Evolutionary conservation across 2,329 filamentous ascomycete species (phyloP).

Genomic region (Incumbomyces delicatus): DNA sequence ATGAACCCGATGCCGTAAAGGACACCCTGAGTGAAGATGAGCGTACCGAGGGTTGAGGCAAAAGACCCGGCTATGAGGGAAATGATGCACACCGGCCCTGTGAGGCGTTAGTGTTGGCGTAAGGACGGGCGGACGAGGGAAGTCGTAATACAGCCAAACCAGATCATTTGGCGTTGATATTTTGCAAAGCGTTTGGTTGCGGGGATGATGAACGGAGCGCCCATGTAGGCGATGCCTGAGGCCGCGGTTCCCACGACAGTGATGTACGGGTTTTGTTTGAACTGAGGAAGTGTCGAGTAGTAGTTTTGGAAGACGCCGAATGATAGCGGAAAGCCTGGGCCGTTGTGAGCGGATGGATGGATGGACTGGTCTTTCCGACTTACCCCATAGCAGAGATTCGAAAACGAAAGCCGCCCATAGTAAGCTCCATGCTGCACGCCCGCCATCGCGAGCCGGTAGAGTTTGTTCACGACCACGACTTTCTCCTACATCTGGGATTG

Average conservation of each 20-base stretch:
- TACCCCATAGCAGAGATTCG: slow-evolving; percentile 19
- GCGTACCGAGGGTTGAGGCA: slow-evolving; percentile 23
- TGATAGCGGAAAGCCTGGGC: slow-evolving; percentile 21
- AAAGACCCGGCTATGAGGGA: slow-evolving; percentile 30
- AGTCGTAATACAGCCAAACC: slow-evolving; percentile 27
- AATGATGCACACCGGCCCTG: slow-evolving; percentile 30
- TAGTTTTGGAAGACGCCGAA: slow-evolving; percentile 28
- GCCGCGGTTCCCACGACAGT: slow-evolving; percentile 28
- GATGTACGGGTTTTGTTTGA: slow-evolving; percentile 20
- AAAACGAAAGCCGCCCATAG: slow-evolving; percentile 17
- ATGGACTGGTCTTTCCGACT: not conserved
- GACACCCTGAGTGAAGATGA: slow-evolving; percentile 34
- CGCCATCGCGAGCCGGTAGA: slow-evolving; percentile 13
- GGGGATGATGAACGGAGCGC: slow-evolving; percentile 21
- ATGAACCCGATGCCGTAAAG: slow-evolving; percentile 33
- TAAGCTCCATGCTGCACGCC: slow-evolving; percentile 16
- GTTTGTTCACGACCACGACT: too few relatives aligned
- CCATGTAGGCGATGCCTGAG: slow-evolving; percentile 18
- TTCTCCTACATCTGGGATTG: too few relatives aligned
- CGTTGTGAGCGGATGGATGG: too few relatives aligned
- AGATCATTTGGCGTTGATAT: slow-evolving; percentile 29
- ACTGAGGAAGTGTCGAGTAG: slow-evolving; percentile 23
- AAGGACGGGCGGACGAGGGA: too few relatives aligned
- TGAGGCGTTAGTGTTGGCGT: too few relatives aligned
- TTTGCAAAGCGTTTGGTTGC: slow-evolving; percentile 27